Evolutionary conservation across 192 early-diverging fungal species (phyloP).

Genomic region (Backusella tarrabulga): DNA sequence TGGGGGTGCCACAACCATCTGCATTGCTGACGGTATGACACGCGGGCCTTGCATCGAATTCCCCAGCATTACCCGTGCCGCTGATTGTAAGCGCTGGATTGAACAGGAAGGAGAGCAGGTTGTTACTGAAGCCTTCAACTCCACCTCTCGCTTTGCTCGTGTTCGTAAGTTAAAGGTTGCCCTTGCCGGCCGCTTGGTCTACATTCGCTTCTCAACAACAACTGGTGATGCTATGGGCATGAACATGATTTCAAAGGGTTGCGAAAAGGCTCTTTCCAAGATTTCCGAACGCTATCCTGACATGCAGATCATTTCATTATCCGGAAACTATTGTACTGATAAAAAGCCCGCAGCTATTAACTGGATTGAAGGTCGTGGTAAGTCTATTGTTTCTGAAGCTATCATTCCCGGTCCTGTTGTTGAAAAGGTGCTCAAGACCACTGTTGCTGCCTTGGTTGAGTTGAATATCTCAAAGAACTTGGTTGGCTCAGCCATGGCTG

Average conservation of each 20-base stretch:
- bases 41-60: constrained; percentile 91
- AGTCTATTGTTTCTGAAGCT: constrained; percentile 86
- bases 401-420: constrained; percentile 80
- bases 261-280: constrained; percentile 75
- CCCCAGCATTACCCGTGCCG: constrained; percentile 63
- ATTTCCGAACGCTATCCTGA: constrained; percentile 63
- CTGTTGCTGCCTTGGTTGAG: constrained; percentile 71
- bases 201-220: constrained; percentile 83
- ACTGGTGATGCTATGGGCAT: constrained; percentile 99
- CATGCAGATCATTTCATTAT: constrained; percentile 79
- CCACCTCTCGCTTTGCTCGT: constrained; percentile 86
- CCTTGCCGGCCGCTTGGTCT: constrained; percentile 80
- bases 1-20: constrained; percentile 79
- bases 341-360: constrained; percentile 97
- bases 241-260: constrained; percentile 98
- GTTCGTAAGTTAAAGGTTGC: constrained; percentile 80
- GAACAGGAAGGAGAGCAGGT: constrained; percentile 61
- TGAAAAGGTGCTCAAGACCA: constrained; percentile 82
- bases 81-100: constrained; percentile 70
- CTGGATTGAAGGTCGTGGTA: constrained; percentile 97
- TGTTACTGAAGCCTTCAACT: constrained; percentile 79
- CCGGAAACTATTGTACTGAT: constrained; percentile 95
- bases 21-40: constrained; percentile 87
- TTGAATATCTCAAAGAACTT: constrained; percentile 89
- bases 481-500: constrained; percentile 93